Conservation (phyloP, 805 yeast species). For the Lachancea lanzarotensis region DNA sequence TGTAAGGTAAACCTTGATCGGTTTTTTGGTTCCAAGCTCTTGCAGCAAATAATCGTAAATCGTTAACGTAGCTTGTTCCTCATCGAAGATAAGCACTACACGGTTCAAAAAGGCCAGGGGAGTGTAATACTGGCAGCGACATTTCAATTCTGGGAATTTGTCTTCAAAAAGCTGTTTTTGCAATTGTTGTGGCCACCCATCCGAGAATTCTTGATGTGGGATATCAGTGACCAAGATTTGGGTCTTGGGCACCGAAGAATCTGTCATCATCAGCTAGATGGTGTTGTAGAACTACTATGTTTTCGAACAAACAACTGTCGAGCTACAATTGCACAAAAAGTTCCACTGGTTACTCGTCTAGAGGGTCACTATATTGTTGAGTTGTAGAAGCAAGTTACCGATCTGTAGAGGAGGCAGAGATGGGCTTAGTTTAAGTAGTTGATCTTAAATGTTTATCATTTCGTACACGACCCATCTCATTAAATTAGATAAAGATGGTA, state of each 20-base stretch:
- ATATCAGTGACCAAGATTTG: constrained; percentile 31
- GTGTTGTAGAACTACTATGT: background rate
- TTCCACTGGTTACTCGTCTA: too few relatives aligned
- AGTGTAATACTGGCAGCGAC: constrained; percentile 30
- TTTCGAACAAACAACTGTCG: too few relatives aligned
- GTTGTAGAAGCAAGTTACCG: too few relatives aligned
- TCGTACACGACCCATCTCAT: too few relatives aligned
- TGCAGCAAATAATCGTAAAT: constrained; percentile 20
- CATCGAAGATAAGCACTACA: constrained; percentile 34
- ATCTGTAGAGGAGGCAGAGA: background rate
- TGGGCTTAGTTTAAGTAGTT: background rate
- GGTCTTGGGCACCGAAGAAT: constrained; percentile 12
- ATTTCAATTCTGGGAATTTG: constrained; percentile 20
- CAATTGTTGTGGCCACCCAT: constrained; percentile 24
- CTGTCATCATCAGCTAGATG: background rate
- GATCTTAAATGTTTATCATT: too few relatives aligned
- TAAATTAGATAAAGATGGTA: too few relatives aligned
- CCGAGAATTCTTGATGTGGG: constrained; percentile 19
- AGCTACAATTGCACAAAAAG: too few relatives aligned
- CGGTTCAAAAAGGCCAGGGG: constrained; percentile 40
- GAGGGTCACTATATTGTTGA: too few relatives aligned
- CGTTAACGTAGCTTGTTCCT: constrained; percentile 21
- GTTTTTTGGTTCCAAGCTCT: constrained; percentile 8
- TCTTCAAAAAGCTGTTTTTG: constrained; percentile 20
- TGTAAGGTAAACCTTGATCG: constrained; percentile 28